A percentile compares a stretch with the other conserved stretches of the same genome.
Conservation (phyloP, 2,329 filamentous ascomycete species). For the Penicillium aurantiogriseum region DNA sequence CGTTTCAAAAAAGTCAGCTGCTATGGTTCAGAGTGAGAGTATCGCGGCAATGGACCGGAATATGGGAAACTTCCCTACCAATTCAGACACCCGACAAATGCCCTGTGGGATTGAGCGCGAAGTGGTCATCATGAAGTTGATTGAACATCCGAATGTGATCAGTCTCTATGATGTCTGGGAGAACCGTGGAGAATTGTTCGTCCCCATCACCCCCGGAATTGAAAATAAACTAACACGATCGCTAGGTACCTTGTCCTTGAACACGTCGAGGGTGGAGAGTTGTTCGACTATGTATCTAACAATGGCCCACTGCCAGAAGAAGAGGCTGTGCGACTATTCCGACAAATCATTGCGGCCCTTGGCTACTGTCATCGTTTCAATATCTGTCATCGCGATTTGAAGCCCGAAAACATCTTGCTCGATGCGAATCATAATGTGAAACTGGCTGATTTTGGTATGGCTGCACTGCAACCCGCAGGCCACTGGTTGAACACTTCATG, state of each 20-base stretch:
- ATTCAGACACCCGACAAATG: constrained; percentile 65
- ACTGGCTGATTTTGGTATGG: constrained; percentile 97
- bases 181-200: constrained; percentile 89
- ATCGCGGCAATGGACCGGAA: constrained; percentile 77
- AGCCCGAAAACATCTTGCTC: constrained; percentile 94
- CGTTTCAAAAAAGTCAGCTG: constrained; percentile 77
- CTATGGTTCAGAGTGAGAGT: constrained; percentile 80
- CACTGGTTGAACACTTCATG: constrained; percentile 85
- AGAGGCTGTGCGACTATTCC: constrained; percentile 79
- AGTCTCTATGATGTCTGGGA: constrained; percentile 97
- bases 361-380: constrained; percentile 92
- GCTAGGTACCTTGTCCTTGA: constrained; percentile 88
- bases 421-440: constrained; percentile 76
- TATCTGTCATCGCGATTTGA: constrained; percentile 93
- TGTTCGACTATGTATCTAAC: constrained; percentile 81
- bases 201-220: constrained; percentile 9
- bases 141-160: constrained; percentile 93
- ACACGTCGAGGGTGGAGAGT: constrained; percentile 78
- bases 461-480: constrained; percentile 78
- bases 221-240: constrained; percentile 21
- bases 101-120: constrained; percentile 90
- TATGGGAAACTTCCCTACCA: constrained; percentile 54
- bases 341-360: constrained; percentile 88
- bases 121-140: constrained; percentile 94
- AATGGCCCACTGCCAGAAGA: constrained; percentile 74